phyloP scores from a whole-genome alignment of 164 flowering plant genomes.

The Aristolochia californica region DNA sequence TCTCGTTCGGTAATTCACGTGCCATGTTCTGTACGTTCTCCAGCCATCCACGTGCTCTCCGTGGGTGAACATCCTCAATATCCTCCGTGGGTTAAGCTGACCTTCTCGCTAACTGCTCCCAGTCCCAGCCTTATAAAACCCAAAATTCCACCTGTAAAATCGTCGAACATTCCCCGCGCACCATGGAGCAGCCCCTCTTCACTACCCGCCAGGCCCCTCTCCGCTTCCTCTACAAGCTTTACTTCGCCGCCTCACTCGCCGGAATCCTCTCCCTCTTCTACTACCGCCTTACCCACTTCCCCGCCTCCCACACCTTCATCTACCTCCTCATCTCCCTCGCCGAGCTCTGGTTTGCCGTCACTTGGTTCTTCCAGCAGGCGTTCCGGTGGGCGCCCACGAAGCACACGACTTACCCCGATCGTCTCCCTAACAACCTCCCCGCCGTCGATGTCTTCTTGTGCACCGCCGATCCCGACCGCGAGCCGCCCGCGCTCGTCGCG shows the following conservation, averaged over 20 bases:
- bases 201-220: conserved; percentile 8
- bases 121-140: too few species aligned
- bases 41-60: not conserved
- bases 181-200: conserved; percentile 7
- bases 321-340: conserved; percentile 16
- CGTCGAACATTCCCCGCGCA: too few species aligned
- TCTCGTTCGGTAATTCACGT: too few species aligned
- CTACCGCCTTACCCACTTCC: conserved; percentile 17
- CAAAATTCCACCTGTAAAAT: not conserved
- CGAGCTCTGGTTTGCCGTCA: conserved; percentile 18
- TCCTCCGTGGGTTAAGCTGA: not conserved
- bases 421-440: conserved; percentile 12
- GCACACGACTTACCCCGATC: conserved; percentile 14
- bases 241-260: conserved; percentile 11
- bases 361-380: conserved; percentile 22
- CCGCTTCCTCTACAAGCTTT: conserved; percentile 21
- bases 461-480: conserved; percentile 22
- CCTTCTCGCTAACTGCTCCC: too few species aligned
- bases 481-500: conserved; percentile 20
- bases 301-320: conserved; percentile 2
- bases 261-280: conserved; percentile 16
- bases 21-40: too few species aligned
- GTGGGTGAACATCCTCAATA: not conserved
- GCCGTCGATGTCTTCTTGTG: conserved; percentile 18
- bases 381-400: conserved; percentile 26